Evolutionary conservation across 1,139 yeast species (phyloP).

Genomic region (Diutina mesorugosa): DNA sequence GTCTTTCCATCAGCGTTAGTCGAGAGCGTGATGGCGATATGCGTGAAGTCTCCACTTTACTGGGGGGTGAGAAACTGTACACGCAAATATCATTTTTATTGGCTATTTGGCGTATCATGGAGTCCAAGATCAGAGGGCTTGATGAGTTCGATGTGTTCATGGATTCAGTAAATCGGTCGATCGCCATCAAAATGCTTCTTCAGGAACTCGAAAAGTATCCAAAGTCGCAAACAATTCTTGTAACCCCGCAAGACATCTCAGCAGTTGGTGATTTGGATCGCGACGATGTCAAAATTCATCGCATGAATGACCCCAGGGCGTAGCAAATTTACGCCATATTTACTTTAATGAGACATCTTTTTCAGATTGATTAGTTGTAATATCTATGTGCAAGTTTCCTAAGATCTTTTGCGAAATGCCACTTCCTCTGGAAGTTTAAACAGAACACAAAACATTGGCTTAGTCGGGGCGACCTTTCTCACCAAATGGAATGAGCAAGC

Average conservation of each 20-base stretch:
- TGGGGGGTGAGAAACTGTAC: constrained; percentile 96
- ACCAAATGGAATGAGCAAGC: constrained; percentile 63
- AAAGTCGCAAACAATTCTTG: constrained; percentile 72
- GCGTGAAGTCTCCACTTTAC: constrained; percentile 69
- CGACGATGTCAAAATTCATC: constrained; percentile 55
- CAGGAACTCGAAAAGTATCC: constrained; percentile 35
- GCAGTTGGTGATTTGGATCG: constrained; percentile 55
- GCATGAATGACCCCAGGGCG: constrained; percentile 40
- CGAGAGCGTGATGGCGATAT: constrained; percentile 46
- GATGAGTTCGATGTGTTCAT: constrained; percentile 97
- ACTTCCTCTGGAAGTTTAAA: constrained; percentile 69
- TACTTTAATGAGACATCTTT: background rate
- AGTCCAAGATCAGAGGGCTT: constrained; percentile 72
- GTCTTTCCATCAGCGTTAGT: constrained; percentile 42
- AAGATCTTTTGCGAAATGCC: constrained; percentile 30
- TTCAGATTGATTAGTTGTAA: background rate
- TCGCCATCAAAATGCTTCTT: constrained; percentile 66
- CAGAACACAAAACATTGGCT: constrained; percentile 87
- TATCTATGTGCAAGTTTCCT: background rate
- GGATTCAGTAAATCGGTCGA: constrained; percentile 85
- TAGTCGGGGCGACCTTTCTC: constrained; percentile 90
- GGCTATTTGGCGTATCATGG: constrained; percentile 91
- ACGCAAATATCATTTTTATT: constrained; percentile 80
- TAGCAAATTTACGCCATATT: background rate
- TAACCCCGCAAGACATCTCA: constrained; percentile 90